A percentile compares a stretch with the other conserved stretches of the same genome.
Evolutionary conservation across 2,329 filamentous ascomycete species (phyloP).

Genomic region (Microcyclosporella mali): DNA sequence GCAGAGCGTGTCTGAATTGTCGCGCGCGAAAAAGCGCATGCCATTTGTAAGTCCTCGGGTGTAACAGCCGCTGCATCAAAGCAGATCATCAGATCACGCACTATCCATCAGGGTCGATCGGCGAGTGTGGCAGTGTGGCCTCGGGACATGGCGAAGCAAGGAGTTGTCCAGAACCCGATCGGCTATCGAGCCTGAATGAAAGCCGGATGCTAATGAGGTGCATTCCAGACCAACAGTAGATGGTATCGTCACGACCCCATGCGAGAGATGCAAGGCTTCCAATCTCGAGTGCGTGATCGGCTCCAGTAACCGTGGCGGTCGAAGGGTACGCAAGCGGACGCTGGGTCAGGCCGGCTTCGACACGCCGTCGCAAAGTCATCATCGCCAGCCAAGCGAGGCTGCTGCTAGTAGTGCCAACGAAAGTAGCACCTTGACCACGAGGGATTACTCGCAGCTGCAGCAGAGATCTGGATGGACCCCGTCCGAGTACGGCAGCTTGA

Average conservation of each 20-base stretch:
- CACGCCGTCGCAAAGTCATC: slow-evolving; percentile 1
- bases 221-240: slow-evolving; percentile 37
- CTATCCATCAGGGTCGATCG: too few species aligned
- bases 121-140: neutral
- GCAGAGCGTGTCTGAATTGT: slow-evolving; percentile 43
- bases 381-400: slow-evolving; percentile 1
- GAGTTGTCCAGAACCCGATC: neutral
- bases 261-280: slow-evolving; percentile 53
- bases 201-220: slow-evolving; percentile 16
- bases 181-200: slow-evolving; percentile 4
- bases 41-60: slow-evolving; percentile 44
- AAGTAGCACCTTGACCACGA: neutral
- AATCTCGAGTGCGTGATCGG: slow-evolving; percentile 54
- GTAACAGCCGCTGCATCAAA: too few species aligned
- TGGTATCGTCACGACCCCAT: slow-evolving; percentile 48
- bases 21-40: slow-evolving; percentile 47
- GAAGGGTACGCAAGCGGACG: slow-evolving; percentile 50
- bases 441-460: slow-evolving; percentile 3
- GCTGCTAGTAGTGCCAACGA: neutral
- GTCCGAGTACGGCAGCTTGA: slow-evolving; percentile 3
- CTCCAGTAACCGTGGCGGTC: slow-evolving; percentile 49
- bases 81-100: too few species aligned
- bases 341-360: slow-evolving; percentile 24
- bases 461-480: slow-evolving; percentile 7
- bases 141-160: too few species aligned